Conservation (phyloP, 1,284 basidiomycete genomes). For the Microbotryum violaceum region DNA sequence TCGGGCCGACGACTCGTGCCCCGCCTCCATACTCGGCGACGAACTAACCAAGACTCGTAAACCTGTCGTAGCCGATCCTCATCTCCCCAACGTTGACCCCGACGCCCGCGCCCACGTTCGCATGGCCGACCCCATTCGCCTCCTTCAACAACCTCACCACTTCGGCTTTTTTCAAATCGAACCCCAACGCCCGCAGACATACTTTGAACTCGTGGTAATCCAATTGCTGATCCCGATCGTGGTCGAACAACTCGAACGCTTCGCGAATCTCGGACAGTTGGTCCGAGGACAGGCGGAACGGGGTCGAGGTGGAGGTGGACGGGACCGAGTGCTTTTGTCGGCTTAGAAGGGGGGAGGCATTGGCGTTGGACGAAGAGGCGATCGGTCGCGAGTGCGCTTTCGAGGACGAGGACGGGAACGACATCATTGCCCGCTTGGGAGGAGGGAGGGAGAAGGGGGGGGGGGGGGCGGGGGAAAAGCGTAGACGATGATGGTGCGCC, state of each 20-base stretch:
- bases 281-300: slow-evolving; percentile 14
- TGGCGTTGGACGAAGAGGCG: too few species aligned
- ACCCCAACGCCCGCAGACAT: slow-evolving; percentile 94
- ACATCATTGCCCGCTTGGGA: too few species aligned
- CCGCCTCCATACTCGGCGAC: background rate
- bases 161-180: slow-evolving; percentile 97
- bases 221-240: slow-evolving; percentile 78
- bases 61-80: slow-evolving; percentile 5
- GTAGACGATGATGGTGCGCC: too few species aligned
- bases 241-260: slow-evolving; percentile 97
- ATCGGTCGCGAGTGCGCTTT: too few species aligned
- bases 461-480: too few species aligned
- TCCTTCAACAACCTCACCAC: slow-evolving; percentile 90
- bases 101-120: too few species aligned
- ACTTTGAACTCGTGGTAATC: slow-evolving; percentile 99
- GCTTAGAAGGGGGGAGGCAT: too few species aligned
- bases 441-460: too few species aligned
- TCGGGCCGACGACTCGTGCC: too few species aligned
- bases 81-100: background rate
- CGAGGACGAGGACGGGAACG: too few species aligned
- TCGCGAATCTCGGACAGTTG: slow-evolving; percentile 74
- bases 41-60: slow-evolving; percentile 7
- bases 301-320: too few species aligned
- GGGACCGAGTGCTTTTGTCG: too few species aligned
- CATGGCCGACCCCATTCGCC: background rate